A percentile compares a stretch with the other conserved stretches of the same genome.
phyloP scores from a whole-genome alignment of 2,329 filamentous ascomycete species.

The Cladosporium sp. region DNA sequence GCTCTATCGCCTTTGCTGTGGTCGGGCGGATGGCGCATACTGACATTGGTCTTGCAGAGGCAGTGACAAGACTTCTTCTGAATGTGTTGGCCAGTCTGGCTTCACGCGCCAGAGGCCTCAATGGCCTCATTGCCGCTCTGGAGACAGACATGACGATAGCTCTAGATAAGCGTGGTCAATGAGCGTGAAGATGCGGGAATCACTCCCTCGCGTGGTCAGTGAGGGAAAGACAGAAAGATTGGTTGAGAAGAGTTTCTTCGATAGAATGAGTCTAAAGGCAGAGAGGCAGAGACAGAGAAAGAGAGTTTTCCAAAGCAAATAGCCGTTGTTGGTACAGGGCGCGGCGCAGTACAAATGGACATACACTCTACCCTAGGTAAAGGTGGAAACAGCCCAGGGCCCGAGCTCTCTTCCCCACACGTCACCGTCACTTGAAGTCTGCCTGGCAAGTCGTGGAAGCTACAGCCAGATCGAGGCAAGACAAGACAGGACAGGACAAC shows the following conservation, averaged over 20 bases:
- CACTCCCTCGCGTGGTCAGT: no score
- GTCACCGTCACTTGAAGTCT: not conserved
- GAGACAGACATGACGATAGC: conserved; percentile 5
- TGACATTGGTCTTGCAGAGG: not conserved
- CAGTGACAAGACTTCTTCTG: not conserved
- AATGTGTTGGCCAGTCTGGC: not conserved
- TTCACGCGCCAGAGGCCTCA: conserved; percentile 10
- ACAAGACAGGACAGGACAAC: no score
- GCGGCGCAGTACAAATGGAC: conserved; percentile 1
- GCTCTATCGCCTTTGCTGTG: not conserved
- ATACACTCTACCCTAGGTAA: no score
- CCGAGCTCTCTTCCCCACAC: conserved; percentile 2
- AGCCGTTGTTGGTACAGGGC: conserved; percentile 6
- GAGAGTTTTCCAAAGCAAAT: not conserved
- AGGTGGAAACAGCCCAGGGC: not conserved
- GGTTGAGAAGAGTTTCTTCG: no score
- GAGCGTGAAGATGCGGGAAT: not conserved
- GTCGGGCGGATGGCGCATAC: not conserved
- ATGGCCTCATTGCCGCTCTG: conserved; percentile 10
- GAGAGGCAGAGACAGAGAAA: no score
- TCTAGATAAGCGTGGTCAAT: not conserved
- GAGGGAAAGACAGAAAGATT: not conserved
- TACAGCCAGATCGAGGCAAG: not conserved
- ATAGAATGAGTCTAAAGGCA: no score
- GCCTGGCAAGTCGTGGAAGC: conserved; percentile 2